phyloP scores from a whole-genome alignment of 1,284 basidiomycete species.

The Papiliotrema laurentii region DNA sequence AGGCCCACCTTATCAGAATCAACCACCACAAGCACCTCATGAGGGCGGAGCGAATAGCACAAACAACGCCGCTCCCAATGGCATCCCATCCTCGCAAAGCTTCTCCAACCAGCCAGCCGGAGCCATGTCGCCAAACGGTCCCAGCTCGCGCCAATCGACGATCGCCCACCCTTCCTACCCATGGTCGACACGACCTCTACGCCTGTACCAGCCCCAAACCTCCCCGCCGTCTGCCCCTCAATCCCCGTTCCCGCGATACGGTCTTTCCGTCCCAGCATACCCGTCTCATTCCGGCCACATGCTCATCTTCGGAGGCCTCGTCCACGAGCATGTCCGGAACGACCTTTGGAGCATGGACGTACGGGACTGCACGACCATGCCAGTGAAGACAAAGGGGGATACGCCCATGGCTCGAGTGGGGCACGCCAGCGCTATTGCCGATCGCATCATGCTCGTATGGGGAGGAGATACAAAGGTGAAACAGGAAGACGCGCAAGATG shows the following conservation, averaged over 20 bases:
- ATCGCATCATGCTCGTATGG: constrained; percentile 95
- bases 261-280: constrained; percentile 86
- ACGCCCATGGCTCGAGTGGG: constrained; percentile 87
- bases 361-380: constrained; percentile 67
- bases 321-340: constrained; percentile 84
- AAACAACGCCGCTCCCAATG: not conserved
- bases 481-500: constrained; percentile 79
- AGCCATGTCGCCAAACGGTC: not conserved
- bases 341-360: constrained; percentile 90
- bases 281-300: constrained; percentile 80
- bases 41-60: too few relatives aligned
- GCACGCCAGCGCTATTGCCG: constrained; percentile 91
- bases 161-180: constrained; percentile 22
- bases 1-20: too few relatives aligned
- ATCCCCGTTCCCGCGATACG: constrained; percentile 91
- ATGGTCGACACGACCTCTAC: constrained; percentile 27
- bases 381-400: constrained; percentile 84
- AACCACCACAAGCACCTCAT: too few relatives aligned
- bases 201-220: constrained; percentile 16
- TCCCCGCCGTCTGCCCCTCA: constrained; percentile 25
- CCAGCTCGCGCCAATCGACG: constrained; percentile 5
- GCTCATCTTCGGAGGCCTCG: constrained; percentile 94
- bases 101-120: not conserved
- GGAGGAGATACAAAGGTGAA: constrained; percentile 87
- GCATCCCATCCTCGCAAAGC: not conserved